Percentiles rank a stretch among this genome's conserved stretches.
Conservation (phyloP, 306 rosid genomes). For the Prunus armeniaca region DNA sequence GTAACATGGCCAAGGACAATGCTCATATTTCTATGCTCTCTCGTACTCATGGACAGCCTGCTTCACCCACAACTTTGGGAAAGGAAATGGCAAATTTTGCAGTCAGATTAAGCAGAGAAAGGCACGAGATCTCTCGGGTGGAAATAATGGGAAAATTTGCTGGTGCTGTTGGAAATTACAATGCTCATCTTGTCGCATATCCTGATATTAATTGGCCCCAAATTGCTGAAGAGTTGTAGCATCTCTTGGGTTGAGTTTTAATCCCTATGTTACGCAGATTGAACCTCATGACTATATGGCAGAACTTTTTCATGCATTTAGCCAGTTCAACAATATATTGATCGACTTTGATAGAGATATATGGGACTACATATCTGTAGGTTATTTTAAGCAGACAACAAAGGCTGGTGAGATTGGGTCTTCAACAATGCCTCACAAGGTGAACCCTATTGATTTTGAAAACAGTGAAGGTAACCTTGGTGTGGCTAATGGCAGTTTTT, state of each 20-base stretch:
- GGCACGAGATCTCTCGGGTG: constrained; percentile 58
- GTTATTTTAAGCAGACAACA: constrained; percentile 77
- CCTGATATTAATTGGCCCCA: constrained; percentile 69
- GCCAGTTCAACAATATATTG: constrained; percentile 71
- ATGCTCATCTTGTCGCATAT: constrained; percentile 85
- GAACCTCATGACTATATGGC: constrained; percentile 96
- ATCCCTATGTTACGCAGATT: constrained; percentile 86
- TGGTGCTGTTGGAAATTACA: constrained; percentile 93
- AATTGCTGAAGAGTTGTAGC: constrained; percentile 63
- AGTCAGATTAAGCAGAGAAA: constrained; percentile 70
- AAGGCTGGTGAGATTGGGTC: constrained; percentile 35
- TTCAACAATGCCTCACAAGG: constrained; percentile 93
- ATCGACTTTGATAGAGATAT: constrained; percentile 77
- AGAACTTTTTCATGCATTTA: constrained; percentile 60
- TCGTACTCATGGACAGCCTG: constrained; percentile 96
- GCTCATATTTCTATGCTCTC: constrained; percentile 78
- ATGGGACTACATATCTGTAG: constrained; percentile 87
- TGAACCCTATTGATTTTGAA: constrained; percentile 95
- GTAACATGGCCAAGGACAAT: constrained; percentile 59
- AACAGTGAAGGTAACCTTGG: constrained; percentile 94
- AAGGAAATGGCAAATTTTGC: constrained; percentile 95
- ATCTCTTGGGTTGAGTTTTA: constrained; percentile 75
- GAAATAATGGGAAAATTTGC: constrained; percentile 83
- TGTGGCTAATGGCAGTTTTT: constrained; percentile 62
- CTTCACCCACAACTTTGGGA: constrained; percentile 92